These are phyloP conservation scores for Ganoderma leucocontextum DNA, from an alignment of 1,284 basidiomycete genomes.

Conservation along the genomic window DNA sequence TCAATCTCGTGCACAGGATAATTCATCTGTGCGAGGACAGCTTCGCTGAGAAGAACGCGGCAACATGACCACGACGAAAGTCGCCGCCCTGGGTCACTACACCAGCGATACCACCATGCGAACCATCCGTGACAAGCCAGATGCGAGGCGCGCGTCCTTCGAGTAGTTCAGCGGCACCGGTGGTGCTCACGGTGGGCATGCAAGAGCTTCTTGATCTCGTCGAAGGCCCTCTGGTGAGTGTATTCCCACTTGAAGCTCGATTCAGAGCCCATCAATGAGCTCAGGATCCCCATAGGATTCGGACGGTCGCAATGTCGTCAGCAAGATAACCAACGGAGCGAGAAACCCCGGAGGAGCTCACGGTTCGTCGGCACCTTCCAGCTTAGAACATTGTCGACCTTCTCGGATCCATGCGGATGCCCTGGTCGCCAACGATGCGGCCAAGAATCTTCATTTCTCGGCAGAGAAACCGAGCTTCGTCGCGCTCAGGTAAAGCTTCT, in stretches of 20 bases:
- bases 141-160: constrained; percentile 23
- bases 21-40: constrained; percentile 43
- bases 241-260: constrained; percentile 32
- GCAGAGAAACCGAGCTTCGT: constrained; percentile 42
- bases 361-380: constrained; percentile 41
- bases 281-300: constrained; percentile 34
- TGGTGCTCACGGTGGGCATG: constrained; percentile 27
- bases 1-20: constrained; percentile 33
- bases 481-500: constrained; percentile 37
- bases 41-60: constrained; percentile 41
- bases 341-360: constrained; percentile 35
- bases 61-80: constrained; percentile 18
- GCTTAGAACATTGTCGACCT: constrained; percentile 33
- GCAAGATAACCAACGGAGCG: constrained; percentile 36
- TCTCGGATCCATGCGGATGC: constrained; percentile 41
- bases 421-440: constrained; percentile 39
- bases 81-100: constrained; percentile 33
- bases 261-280: constrained; percentile 19
- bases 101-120: constrained; percentile 18
- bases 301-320: constrained; percentile 22
- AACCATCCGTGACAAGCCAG: constrained; percentile 31
- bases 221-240: constrained; percentile 40
- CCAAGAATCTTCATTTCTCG: constrained; percentile 40
- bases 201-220: constrained; percentile 35
- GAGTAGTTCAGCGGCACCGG: constrained; percentile 34